Evolutionary conservation across 164 flowering plant genomes (phyloP), one percentile per base, ranked within the genome.

Genomic region (Litsea cubeba): DNA sequence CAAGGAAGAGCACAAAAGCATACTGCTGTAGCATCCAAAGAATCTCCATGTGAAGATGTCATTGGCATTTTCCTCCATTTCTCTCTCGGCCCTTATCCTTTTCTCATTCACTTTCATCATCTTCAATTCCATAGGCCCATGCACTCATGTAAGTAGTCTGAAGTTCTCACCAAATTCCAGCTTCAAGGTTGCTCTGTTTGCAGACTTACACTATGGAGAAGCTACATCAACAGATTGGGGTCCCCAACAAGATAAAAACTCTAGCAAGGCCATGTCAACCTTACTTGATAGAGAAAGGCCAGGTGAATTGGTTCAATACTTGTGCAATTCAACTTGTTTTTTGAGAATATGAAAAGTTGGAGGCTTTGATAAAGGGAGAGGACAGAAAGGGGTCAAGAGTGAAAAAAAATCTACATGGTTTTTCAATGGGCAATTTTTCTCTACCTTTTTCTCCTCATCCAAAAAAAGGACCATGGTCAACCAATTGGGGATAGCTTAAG

Each of bases 141-240:
- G 28, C 69, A 66, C 67, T 57, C 28, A 57, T 17, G 20, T 50
- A 32, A 24, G 12, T 7, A 23, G 12, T 54, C 76, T 84, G 15
- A 81, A 40, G 69, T 20, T 80, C 17, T 80, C 81, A 70, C 69
- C 71, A 14, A 78, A 82, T 4, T 69, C 84, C 30, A 71, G 87
- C 12, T 89, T 87, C 79, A 91, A 85, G 84, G 82, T 91, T 1
- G 94, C 85, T 3, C 57, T 91, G 24, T 94, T 94, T 51, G 97
- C 98, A 0, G 97, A 91, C 80, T 80, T 94, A 64, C 97, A 91
- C 66, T 94, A 87, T 24, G 97, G 97, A 7, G 97, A 91, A 82
- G 76, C 83, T 74, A 89, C 90, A 12, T 89, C 91, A 90, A 89
- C 93, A 2, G 84, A 83, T 17, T 94, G 97, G 97, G 98, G 93